Base-by-base conservation (phyloP, 495 filamentous ascomycete genomes). In the Hypoxylon fragiforme region DNA sequence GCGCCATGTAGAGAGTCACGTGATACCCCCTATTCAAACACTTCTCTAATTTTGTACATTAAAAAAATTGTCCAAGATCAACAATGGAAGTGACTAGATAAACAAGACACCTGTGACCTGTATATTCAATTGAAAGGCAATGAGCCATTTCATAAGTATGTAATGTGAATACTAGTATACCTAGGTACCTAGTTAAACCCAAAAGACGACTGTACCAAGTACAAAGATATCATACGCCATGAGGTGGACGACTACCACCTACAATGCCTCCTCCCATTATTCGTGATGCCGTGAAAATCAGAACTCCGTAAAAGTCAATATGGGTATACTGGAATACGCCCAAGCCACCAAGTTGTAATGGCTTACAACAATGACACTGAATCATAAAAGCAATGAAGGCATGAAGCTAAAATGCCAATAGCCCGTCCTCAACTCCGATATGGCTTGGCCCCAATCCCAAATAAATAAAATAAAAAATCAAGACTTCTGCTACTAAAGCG, bases 311-410 rank as follows among this genome's bases (percentile, higher is more conserved):
- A 50, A 45, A 36, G 24, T 9, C 37, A 1, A 37, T 39, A 50
- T 60, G 57, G 57, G 57, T 60, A 60, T 60, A 60, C 47, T 49
- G 44, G 53, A 60, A 41, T 50, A 44, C 36, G 30, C 43, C 50
- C 16, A 44, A 41, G 21, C 40, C 57, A 20, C 57, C 39, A 16
- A 8, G 19, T 40, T 31, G 36, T 20, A 38, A 14, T 21, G 31
- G 32, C 41, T 9, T 9, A 44, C 26, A 21, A 15, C 15, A 12
- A 41, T 22, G 26, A 57, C 51, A 40, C 40, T 28, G 24, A n/a
- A n/a, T n/a, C n/a, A n/a, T 50, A 46, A 12, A 15, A 13, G 31
- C 28, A 7, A 37, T 40, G n/a, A n/a, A n/a, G n/a, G n/a, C n/a
- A n/a, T n/a, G n/a, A n/a, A n/a, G n/a, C n/a, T n/a, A n/a, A n/a